Percentiles rank a stretch among this genome's conserved stretches.
phyloP scores from a whole-genome alignment of 805 yeast genomes.

The Wickerhamiella siamensis region DNA sequence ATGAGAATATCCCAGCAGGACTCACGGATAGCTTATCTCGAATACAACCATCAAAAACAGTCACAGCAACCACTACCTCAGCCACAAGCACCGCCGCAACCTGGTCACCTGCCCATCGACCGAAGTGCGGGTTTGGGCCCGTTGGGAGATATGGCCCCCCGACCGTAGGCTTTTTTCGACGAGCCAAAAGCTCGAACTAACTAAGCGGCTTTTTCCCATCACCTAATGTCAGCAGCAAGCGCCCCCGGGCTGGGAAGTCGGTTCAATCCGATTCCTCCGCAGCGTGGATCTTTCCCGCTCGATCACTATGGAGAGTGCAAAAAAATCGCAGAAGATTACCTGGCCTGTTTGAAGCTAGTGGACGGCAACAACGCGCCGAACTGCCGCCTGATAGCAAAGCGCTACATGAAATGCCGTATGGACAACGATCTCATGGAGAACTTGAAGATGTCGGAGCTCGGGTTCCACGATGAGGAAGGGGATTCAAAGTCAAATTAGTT shows the following conservation, averaged over 20 bases:
- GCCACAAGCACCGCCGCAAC: not conserved
- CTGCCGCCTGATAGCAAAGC: constrained; percentile 72
- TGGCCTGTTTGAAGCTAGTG: constrained; percentile 64
- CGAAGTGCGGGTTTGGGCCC: too few relatives aligned
- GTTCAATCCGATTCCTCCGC: constrained; percentile 73
- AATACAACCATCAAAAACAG: not conserved
- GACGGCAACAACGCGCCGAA: constrained; percentile 80
- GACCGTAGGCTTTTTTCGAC: too few relatives aligned
- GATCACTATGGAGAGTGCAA: constrained; percentile 83
- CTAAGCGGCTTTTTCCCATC: not conserved
- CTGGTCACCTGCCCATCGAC: too few relatives aligned
- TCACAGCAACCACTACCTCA: not conserved
- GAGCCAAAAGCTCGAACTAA: too few relatives aligned
- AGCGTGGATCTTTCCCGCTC: constrained; percentile 88
- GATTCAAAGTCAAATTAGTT: too few relatives aligned
- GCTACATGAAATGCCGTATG: constrained; percentile 79
- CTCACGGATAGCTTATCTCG: not conserved
- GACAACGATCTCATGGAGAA: constrained; percentile 50
- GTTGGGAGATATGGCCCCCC: too few relatives aligned
- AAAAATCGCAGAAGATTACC: constrained; percentile 55
- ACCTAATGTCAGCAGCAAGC: constrained; percentile 22
- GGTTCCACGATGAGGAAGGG: constrained; percentile 21
- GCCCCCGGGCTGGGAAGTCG: constrained; percentile 20
- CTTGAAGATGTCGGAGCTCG: constrained; percentile 47
- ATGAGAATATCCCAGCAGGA: not conserved